Base-by-base conservation (phyloP, 768 basidiomycete species). In the Clitopilus passeckerianus region DNA sequence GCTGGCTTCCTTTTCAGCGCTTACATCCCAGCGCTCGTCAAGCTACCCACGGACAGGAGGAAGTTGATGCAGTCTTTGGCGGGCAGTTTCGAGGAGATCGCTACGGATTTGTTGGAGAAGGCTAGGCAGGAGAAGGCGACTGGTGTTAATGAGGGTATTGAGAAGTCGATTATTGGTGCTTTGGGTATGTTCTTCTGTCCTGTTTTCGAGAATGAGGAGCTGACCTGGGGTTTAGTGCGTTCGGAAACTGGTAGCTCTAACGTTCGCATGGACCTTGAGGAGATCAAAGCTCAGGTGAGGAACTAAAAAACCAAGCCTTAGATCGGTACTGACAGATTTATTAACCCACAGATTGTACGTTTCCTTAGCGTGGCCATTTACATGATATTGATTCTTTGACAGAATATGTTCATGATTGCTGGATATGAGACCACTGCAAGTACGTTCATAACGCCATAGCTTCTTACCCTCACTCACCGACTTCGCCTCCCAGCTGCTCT, bases 401-500 rank as follows among this genome's bases (percentile, higher is more conserved):
- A 75, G 75, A 76, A 75, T 57, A 69, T 74, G 2, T 63, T 78
- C 1, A 56, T 79, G 1, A 54, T 77, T 34, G 77, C 77, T 33
- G 77, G 76, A 35, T 85, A 84, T 57, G 83, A 84, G 68, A 84
- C 83, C 4, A 84, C 82, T 1, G 78, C 79, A 0, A 75, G 78
- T 79, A 61, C 53, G 76, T 16, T 55, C 54, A 6, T 24, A 9
- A 6, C 68, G 56, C 18, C 30, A 18, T 34, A 30, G 18, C n/a
- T 23, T 52, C 15, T 23, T 7, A 5, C n/a, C n/a, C n/a, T n/a
- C n/a, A n/a, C n/a, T n/a, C n/a, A n/a, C n/a, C n/a, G n/a, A n/a
- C n/a, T n/a, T 10, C 22, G 20, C 9, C 33, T 52, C 58, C 56
- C 60, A 74, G 76, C 77, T 54, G 76, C 73, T 59, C 62, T 79